Evolutionary conservation across 106 monocot species (phyloP).

Genomic region (Dioscorea alata): DNA sequence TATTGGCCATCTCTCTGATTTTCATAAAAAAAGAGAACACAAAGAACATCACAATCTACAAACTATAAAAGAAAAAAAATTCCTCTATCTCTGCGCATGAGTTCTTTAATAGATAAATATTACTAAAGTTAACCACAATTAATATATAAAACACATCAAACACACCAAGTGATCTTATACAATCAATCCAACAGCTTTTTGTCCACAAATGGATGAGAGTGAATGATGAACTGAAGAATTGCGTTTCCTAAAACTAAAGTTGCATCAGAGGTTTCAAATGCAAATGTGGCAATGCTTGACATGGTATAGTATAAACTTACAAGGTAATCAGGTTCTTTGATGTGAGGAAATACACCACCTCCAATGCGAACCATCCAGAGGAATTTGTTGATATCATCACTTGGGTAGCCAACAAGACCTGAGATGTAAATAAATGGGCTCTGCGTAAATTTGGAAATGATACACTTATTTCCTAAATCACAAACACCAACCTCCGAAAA

Average conservation of each 20-base stretch:
- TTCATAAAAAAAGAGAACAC: background rate
- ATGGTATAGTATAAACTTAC: constrained; percentile 37
- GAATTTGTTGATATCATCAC: constrained; percentile 99
- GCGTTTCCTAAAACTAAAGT: too few relatives aligned
- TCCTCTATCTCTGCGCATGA: too few relatives aligned
- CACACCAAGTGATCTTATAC: too few relatives aligned
- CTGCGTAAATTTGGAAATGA: background rate
- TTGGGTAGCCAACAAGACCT: constrained; percentile 98
- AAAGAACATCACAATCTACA: background rate
- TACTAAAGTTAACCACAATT: too few relatives aligned
- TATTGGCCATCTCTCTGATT: constrained; percentile 92
- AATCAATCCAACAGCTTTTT: too few relatives aligned
- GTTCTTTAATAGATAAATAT: too few relatives aligned
- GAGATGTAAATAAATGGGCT: constrained; percentile 6
- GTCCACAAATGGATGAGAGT: too few relatives aligned
- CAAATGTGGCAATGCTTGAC: background rate
- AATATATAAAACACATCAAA: too few relatives aligned
- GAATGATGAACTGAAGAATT: too few relatives aligned
- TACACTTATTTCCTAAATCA: background rate
- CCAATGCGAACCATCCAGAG: constrained; percentile 99
- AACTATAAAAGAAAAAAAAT: too few relatives aligned
- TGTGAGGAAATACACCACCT: constrained; percentile 97
- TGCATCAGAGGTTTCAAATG: too few relatives aligned
- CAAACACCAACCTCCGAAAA: constrained; percentile 75
- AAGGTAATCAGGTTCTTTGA: constrained; percentile 98